A percentile compares a stretch with the other conserved stretches of the same genome.
phyloP scores from a whole-genome alignment of 257 asterid genomes.

The Solanum rostratum region DNA sequence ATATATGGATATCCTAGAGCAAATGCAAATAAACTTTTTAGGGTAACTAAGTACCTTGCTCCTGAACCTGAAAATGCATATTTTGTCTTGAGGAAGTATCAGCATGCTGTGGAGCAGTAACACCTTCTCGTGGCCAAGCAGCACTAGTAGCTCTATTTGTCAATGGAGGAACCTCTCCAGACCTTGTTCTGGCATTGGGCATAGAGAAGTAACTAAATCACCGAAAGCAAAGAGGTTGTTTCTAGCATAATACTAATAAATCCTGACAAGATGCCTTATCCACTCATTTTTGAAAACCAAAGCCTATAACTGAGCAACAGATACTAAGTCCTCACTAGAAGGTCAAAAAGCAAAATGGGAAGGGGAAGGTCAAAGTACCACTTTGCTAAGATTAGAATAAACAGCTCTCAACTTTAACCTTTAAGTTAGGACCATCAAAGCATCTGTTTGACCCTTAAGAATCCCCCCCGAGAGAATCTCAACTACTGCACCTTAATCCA shows the following conservation, averaged over 20 bases:
- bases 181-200: conserved; percentile 40
- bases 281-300: not conserved
- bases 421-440: not conserved
- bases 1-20: not conserved
- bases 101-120: conserved; percentile 21
- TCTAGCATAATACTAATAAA: not conserved
- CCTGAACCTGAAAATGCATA: conserved; percentile 22
- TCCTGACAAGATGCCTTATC: not conserved
- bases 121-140: conserved; percentile 64
- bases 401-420: not conserved
- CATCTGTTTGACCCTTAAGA: not conserved
- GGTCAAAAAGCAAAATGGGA: not conserved
- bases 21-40: not conserved
- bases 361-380: not conserved
- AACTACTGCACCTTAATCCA: not conserved
- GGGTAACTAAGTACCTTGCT: conserved; percentile 28
- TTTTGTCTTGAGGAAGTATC: conserved; percentile 15
- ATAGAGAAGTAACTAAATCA: not conserved
- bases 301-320: not conserved
- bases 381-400: not conserved
- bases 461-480: not conserved
- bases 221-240: not conserved
- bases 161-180: conserved; percentile 46
- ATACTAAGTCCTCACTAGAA: not conserved
- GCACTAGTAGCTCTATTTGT: conserved; percentile 68